Evolutionary conservation across 2,329 filamentous ascomycete genomes (phyloP), one percentile per base, ranked within the genome.

Genomic region (Scleromitrula shiraiana): DNA sequence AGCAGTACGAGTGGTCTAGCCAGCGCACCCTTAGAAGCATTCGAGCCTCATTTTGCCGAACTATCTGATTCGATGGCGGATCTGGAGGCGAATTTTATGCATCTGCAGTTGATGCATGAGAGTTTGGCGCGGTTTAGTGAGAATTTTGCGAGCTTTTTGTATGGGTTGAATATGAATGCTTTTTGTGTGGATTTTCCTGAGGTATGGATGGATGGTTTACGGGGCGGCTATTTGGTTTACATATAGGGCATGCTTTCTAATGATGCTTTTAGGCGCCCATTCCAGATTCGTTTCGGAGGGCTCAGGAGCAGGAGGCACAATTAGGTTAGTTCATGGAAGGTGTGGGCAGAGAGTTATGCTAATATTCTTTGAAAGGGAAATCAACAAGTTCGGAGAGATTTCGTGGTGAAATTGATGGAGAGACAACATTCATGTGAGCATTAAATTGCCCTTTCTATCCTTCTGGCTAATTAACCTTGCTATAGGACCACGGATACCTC

Each of bases 121-220:
- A 95, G 88, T 61, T 69, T 98, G 57, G 81, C 88, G 20, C 80
- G 93, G 22, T 98, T 98, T 68, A 91, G 84, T 67, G 93, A 98
- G 73, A 94, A 86, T 62, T 98, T 98, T 67, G 89, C 89, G 1
- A 88, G 85, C 58, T 97, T 98, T 61, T 70, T 98, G 38, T 98
- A 97, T 61, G 93, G 93, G 2, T 67, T 98, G 64, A 97, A 97
- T 64, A 96, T 98, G 90, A 97, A 96, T 67, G 93, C 93, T 1
- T 98, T 97, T 65, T 97, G 91, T 65, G 90, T 97, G 26, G 93
- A 98, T 66, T 98, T 96, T 56, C 87, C 89, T 0, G 93, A 98
- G 79, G 89, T 89, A 69, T 6, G 43, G 43, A 64, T 48, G n/a
- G n/a, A 33, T 17, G 15, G 9, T n/a, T n/a, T 4, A 9, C 19